Percentiles rank a stretch among this genome's conserved stretches.
phyloP scores from a whole-genome alignment of 257 asterid species.

The Nicotiana attenuata region DNA sequence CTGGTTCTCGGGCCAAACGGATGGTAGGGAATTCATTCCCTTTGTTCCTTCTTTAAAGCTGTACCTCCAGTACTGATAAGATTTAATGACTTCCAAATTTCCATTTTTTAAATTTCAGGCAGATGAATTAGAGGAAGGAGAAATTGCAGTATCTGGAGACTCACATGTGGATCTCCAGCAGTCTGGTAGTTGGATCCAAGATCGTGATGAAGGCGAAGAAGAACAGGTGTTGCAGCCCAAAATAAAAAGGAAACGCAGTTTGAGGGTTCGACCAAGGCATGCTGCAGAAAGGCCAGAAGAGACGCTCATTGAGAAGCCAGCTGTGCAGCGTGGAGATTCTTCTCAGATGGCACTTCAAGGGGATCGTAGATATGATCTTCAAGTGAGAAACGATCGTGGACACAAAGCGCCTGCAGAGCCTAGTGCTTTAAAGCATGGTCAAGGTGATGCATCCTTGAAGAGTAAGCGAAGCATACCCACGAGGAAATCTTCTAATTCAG shows the following conservation, averaged over 20 bases:
- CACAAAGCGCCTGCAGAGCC: constrained; percentile 51
- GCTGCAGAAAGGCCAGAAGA: constrained; percentile 61
- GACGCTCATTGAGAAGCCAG: constrained; percentile 50
- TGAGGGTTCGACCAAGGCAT: constrained; percentile 76
- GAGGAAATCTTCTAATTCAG: constrained; percentile 36
- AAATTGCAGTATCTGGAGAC: constrained; percentile 86
- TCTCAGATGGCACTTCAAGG: constrained; percentile 54
- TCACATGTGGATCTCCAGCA: constrained; percentile 87
- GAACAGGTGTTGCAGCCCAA: constrained; percentile 97
- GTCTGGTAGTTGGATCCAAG: constrained; percentile 97
- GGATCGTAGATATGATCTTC: constrained; percentile 54
- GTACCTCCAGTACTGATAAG: not conserved
- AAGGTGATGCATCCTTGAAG: constrained; percentile 47
- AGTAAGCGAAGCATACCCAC: constrained; percentile 49
- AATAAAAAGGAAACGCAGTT: constrained; percentile 86
- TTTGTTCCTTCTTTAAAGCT: constrained; percentile 1
- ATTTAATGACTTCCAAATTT: constrained; percentile 12
- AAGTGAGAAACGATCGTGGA: constrained; percentile 46
- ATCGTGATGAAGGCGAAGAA: constrained; percentile 94
- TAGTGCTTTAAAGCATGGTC: constrained; percentile 40
- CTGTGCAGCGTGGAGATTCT: constrained; percentile 54
- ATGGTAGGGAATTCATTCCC: constrained; percentile 37
- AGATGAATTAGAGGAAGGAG: constrained; percentile 95
- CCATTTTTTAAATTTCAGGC: constrained; percentile 34
- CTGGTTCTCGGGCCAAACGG: constrained; percentile 76